Conservation (phyloP, 495 filamentous ascomycete species). For the Ramalina intermedia region DNA sequence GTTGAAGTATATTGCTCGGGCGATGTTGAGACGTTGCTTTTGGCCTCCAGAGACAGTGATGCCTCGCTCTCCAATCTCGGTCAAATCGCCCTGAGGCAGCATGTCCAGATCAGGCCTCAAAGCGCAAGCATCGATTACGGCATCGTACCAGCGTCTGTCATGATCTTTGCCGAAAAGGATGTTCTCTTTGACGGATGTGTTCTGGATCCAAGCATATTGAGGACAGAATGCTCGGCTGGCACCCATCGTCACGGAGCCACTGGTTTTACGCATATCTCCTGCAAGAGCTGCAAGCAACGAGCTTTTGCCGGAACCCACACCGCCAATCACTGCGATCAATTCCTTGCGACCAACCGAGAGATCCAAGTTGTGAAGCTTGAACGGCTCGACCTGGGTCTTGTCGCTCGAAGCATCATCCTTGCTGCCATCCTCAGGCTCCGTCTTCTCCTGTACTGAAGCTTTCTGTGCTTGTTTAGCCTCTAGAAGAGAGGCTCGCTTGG, state of each 20-base stretch:
- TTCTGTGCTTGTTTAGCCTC: constrained; percentile 10
- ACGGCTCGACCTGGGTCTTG: constrained; percentile 52
- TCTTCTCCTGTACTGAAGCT: constrained; percentile 7
- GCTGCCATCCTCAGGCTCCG: constrained; percentile 29
- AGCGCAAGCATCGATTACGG: constrained; percentile 44
- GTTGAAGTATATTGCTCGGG: constrained; percentile 72
- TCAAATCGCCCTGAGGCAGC: constrained; percentile 41
- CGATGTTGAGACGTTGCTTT: constrained; percentile 58
- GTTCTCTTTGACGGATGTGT: constrained; percentile 71
- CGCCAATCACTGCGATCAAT: constrained; percentile 78
- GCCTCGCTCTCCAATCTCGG: constrained; percentile 47
- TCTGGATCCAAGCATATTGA: constrained; percentile 97
- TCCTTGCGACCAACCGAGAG: constrained; percentile 68
- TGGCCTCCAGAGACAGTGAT: constrained; percentile 55
- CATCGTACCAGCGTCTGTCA: constrained; percentile 37
- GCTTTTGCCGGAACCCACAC: constrained; percentile 83
- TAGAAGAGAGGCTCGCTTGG: constrained; percentile 24
- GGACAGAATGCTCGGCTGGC: constrained; percentile 78
- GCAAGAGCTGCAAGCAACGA: constrained; percentile 81
- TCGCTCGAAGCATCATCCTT: constrained; percentile 22
- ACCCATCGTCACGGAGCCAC: constrained; percentile 57
- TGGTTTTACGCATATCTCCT: constrained; percentile 81
- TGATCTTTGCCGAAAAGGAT: constrained; percentile 72
- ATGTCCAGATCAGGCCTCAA: constrained; percentile 40
- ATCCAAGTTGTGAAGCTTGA: constrained; percentile 62